phyloP scores from a whole-genome alignment of 495 filamentous ascomycete genomes.

The Neurospora sp. region DNA sequence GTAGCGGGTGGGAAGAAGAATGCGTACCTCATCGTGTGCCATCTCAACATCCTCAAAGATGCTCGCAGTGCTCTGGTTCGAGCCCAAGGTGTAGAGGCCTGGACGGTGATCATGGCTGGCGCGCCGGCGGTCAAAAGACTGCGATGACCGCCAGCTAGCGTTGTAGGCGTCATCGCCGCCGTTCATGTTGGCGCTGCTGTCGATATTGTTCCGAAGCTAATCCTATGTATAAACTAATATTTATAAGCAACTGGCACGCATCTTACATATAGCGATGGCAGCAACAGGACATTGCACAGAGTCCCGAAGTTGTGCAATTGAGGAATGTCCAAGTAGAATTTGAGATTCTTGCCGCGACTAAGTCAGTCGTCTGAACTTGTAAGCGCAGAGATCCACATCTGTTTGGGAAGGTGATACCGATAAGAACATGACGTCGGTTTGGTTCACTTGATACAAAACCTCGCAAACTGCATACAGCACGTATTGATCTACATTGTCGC shows the following conservation, averaged over 20 bases:
- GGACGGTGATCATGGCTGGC: conserved; percentile 20
- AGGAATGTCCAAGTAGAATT: background rate
- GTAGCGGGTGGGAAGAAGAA: background rate
- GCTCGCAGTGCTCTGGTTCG: conserved; percentile 72
- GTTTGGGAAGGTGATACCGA: conserved; percentile 5
- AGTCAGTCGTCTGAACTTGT: background rate
- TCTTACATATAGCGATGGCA: conserved; percentile 1
- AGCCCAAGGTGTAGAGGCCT: conserved; percentile 48
- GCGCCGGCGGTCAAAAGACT: background rate
- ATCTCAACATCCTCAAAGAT: conserved; percentile 96
- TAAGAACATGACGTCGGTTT: conserved; percentile 16
- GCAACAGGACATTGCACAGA: background rate
- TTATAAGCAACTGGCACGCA: background rate
- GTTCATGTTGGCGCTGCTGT: conserved; percentile 19
- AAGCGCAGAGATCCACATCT: background rate
- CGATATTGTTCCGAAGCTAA: conserved; percentile 2
- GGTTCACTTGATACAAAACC: background rate
- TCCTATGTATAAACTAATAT: background rate
- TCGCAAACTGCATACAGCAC: conserved; percentile 5
- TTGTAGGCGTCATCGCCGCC: conserved; percentile 9
- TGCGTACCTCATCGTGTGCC: conserved; percentile 81
- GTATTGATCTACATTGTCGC: background rate
- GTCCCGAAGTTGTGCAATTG: background rate
- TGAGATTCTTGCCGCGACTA: background rate
- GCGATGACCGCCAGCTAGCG: background rate